phyloP scores from a whole-genome alignment of 176 grass and related monocot genomes.

The Phoenix dactylifera region DNA sequence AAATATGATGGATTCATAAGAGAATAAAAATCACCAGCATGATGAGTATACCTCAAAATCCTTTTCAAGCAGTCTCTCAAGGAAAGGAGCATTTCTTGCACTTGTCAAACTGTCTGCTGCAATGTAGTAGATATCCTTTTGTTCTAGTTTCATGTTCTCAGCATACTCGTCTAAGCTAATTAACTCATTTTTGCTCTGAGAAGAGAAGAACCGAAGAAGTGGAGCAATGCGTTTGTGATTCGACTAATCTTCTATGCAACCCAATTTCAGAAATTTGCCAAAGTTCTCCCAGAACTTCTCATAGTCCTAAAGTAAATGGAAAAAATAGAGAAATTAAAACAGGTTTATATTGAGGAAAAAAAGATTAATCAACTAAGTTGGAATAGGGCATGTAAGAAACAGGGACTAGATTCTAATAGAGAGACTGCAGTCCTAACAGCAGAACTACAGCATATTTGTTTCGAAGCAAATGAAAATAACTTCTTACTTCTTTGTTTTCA shows the following conservation, averaged over 20 bases:
- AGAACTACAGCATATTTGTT: no score
- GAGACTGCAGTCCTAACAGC: no score
- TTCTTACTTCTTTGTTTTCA: slow-evolving; percentile 89
- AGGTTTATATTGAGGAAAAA: no score
- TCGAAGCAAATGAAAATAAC: background rate
- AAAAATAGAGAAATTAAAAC: no score
- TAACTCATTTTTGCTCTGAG: slow-evolving; percentile 69
- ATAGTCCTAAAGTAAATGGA: slow-evolving; percentile 20
- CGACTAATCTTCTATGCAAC: slow-evolving; percentile 77
- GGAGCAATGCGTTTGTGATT: slow-evolving; percentile 97
- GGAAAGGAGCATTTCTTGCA: slow-evolving; percentile 88
- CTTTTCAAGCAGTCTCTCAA: slow-evolving; percentile 76
- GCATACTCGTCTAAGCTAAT: slow-evolving; percentile 98
- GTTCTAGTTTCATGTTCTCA: slow-evolving; percentile 94
- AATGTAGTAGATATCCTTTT: slow-evolving; percentile 86
- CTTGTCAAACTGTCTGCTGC: slow-evolving; percentile 80
- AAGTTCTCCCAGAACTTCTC: slow-evolving; percentile 97
- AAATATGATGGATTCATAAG: background rate
- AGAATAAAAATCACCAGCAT: background rate
- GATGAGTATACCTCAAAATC: slow-evolving; percentile 61
- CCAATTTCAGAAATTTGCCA: slow-evolving; percentile 83
- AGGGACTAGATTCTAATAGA: no score
- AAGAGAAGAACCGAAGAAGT: slow-evolving; percentile 92
- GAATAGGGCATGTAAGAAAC: no score
- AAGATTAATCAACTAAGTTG: no score